These are phyloP conservation scores for Boechera stricta DNA, from an alignment of 345 rosid genomes.

Conservation along the genomic window DNA sequence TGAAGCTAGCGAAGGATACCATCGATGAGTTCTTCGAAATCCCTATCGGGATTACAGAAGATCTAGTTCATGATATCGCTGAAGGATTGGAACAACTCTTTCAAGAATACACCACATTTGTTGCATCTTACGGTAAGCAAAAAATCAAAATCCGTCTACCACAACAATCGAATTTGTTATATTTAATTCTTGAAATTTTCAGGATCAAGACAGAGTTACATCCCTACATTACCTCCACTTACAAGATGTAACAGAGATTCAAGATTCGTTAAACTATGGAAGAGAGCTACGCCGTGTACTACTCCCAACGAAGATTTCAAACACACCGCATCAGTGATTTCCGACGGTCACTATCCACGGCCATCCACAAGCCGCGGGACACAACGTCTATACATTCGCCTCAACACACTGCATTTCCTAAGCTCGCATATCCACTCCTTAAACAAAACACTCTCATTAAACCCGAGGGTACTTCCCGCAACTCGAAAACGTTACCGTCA, in stretches of 20 bases:
- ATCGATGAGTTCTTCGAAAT: conserved; percentile 83
- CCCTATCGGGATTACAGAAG: conserved; percentile 81
- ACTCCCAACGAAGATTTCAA: conserved; percentile 44
- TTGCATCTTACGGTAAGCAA: conserved; percentile 76
- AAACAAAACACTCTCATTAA: conserved; percentile 75
- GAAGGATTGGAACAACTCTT: conserved; percentile 71
- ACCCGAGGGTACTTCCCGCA: conserved; percentile 60
- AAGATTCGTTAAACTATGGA: conserved; percentile 70
- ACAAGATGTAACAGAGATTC: conserved; percentile 86
- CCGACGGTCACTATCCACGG: conserved; percentile 69
- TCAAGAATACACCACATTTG: conserved; percentile 73
- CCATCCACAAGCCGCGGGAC: conserved; percentile 95
- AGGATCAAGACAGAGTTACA: conserved; percentile 85
- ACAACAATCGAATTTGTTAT: not conserved
- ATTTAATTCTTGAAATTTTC: not conserved
- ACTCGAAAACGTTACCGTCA: conserved; percentile 49
- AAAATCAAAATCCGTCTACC: not conserved
- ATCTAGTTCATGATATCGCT: conserved; percentile 70
- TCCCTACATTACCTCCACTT: conserved; percentile 83
- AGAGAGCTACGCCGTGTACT: conserved; percentile 72
- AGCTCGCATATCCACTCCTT: conserved; percentile 76
- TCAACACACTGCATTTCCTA: conserved; percentile 81
- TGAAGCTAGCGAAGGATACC: conserved; percentile 63
- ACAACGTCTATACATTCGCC: conserved; percentile 84
- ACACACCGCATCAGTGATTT: not conserved